Evolutionary conservation across 768 basidiomycete species (phyloP), one percentile per base, ranked within the genome.

Genomic region (Lactarius psammicola): DNA sequence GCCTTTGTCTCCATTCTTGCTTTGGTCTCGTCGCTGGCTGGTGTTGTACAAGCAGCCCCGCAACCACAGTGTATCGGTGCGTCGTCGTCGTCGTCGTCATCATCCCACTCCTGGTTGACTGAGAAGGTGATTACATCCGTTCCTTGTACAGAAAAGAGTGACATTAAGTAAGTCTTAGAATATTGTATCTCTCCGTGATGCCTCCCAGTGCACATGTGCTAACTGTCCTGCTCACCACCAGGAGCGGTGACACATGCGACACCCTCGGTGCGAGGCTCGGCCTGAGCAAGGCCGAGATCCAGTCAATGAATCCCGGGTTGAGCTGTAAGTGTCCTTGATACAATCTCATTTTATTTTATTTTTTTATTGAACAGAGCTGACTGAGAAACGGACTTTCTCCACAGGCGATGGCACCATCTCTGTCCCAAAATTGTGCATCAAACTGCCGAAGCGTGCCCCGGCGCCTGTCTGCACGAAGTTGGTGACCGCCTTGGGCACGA

Each of bases 401-500:
- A 58, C 56, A 62, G 56, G 56, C 18, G 11, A 26, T 18, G 17
- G 40, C n/a, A 11, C 56, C 30, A 33, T 62, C 51, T 17, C 34
- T 10, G 1, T 20, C n/a, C n/a, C 7, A 38, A 0, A 26, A 18
- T 0, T 67, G 8, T 67, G 65, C 60, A 4, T 31, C 11, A 46
- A 8, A 30, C 9, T 26, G 60, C 13, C 34, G 34, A 55, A 10
- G 23, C n/a, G n/a, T n/a, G n/a, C n/a, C n/a, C n/a, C n/a, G n/a
- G 36, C 44, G 15, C 57, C 68, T 18, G 3, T 1, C 2, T 68
- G 68, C 46, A 68, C 60, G 33, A 33, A 49, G 17, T 62, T 66
- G n/a, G 31, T 2, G 1, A 66, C 65, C 9, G 65, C 68, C 38
- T 59, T 60, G 20, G 33, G 1, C 4, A 28, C 31, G 28, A 28